Evolutionary conservation across 1,284 basidiomycete species (phyloP), one percentile per base, ranked within the genome.

Genomic region (Wallemia ichthyophaga): DNA sequence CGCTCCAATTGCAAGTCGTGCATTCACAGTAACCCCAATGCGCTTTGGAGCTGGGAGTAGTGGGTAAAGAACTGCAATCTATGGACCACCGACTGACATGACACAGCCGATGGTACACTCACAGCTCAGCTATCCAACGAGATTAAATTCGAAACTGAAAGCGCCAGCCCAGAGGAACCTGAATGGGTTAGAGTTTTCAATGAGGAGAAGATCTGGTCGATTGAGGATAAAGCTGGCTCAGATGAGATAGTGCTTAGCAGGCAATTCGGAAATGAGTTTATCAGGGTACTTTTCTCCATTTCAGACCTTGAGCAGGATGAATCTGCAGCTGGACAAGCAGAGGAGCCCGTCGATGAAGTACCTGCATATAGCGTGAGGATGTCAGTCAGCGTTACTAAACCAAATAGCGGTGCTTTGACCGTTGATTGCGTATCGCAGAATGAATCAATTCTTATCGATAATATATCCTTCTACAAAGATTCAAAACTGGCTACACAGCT

Each of bases 251-350:
- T 76, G 23, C 71, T 98, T 28, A 74, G 73, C 27, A 79, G 91
- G 62, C 81, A 80, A 64, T 96, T 89, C 68, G 91, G 88, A 63
- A 88, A 87, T 67, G 91, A 98, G 72, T 77, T 73, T 63, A 76
- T 88, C 67, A 81, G 81, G 23, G 66, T 85, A 65, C 78, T 85
- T 71, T 87, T 88, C 75, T 85, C 83, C 58, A 82, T 85, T 64
- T 78, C 81, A 24, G 85, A 87, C 68, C 73, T 85, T 60, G 76
- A 79, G 67, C 58, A 62, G 21, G 61, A 62, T 37, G 64, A 62
- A 55, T 59, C 57, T 13, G 68, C 71, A 54, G 68, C 72, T 48
- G 70, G 68, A 61, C 64, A 65, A 48, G 71, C 69, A 17, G 70
- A 69, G 1, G 70, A 67, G 1, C 71, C 74, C 26, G 73, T 74